Evolutionary conservation across 2,329 filamentous ascomycete species (phyloP), one percentile per base, ranked within the genome.

Genomic region (Xylaria sp.): DNA sequence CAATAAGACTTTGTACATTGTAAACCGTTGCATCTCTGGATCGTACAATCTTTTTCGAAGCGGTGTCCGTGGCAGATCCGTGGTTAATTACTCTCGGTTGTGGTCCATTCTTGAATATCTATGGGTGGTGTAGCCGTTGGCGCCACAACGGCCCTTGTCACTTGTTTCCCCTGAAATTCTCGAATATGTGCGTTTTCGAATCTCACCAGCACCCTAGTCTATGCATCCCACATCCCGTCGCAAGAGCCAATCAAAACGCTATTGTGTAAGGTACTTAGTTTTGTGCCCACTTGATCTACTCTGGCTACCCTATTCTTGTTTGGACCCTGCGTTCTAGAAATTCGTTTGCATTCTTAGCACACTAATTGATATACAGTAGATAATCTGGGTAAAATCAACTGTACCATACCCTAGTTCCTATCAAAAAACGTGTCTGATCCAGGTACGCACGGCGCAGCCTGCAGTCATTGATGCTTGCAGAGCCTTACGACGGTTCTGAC

Each of bases 301-400:
- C 20, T 28, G 36, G 5, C 36, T 44, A 44, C 20, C 49, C 23
- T 57, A 57, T 33, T 38, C 40, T 31, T 33, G 17, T 42, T 48
- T 28, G n/a, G 49, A 48, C 54, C 65, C 54, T 59, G 46, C 20
- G 48, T 66, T 67, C 65, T 67, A 67, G 65, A 67, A 67, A 31
- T 63, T 63, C 64, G 49, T 51, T 58, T 44, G 64, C 49, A 33
- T 51, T 51, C 33, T 48, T 66, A 57, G 17, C n/a, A 23, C 36
- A 59, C 36, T 36, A 23, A 23, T n/a, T 53, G 28, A 54, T 56
- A 59, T 31, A 42, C 48, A 62, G 26, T 58, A 26, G 1, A 17
- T 42, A 17, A 17, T 15, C 38, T 31, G 23, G 11, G 38, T 49
- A 58, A 51, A 51, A 63, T 20, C 23, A 62, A 53, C 53, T 38